These are phyloP conservation scores for Trichopus zeylanicus DNA, from an alignment of 116 monocot species.

Conservation along the genomic window DNA sequence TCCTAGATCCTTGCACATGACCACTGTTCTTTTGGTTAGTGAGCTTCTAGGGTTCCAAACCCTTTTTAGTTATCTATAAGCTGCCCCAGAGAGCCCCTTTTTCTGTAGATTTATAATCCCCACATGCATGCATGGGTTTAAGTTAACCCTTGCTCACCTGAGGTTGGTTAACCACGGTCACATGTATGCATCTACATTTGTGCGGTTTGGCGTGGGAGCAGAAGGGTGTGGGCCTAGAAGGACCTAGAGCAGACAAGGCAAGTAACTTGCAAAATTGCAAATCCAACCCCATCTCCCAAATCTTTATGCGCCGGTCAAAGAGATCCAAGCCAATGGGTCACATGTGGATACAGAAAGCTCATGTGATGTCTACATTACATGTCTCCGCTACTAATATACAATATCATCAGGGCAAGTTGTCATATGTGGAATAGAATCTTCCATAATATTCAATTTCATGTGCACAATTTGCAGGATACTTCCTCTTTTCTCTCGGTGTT, in stretches of 20 bases:
- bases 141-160: background rate
- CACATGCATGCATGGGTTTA: background rate
- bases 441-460: conserved; percentile 59
- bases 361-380: conserved; percentile 18
- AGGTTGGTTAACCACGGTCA: background rate
- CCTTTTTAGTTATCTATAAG: no score
- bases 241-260: background rate
- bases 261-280: background rate
- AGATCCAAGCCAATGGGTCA: conserved; percentile 26
- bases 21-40: no score
- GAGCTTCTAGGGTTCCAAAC: no score
- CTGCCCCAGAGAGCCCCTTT: no score
- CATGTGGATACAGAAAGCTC: conserved; percentile 30
- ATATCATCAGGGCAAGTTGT: conserved; percentile 39
- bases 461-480: background rate
- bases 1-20: no score
- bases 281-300: background rate
- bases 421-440: conserved; percentile 85
- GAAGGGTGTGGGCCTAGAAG: conserved; percentile 8
- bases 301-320: conserved; percentile 1
- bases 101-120: background rate
- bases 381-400: conserved; percentile 2
- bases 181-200: conserved; percentile 18
- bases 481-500: background rate
- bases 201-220: background rate